These are phyloP conservation scores for Serendipita indica DNA, from an alignment of 768 basidiomycete species.

Conservation along the genomic window DNA sequence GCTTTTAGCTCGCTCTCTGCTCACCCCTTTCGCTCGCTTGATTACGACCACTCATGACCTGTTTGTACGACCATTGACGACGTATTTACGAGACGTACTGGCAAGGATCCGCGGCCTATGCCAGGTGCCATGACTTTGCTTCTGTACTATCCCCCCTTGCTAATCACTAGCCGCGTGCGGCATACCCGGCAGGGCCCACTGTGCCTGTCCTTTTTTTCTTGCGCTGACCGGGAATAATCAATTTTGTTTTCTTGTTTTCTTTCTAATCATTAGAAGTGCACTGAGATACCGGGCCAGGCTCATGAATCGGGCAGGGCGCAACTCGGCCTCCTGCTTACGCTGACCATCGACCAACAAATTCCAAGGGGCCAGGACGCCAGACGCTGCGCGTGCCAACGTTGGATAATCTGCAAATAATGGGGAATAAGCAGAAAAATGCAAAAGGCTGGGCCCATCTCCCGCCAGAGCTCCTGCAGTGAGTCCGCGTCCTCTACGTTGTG, in stretches of 20 bases:
- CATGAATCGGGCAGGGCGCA: no score
- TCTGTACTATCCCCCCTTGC: no score
- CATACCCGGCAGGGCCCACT: no score
- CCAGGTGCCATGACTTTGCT: background rate
- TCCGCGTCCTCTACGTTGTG: background rate
- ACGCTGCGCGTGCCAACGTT: background rate
- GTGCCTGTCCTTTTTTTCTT: background rate
- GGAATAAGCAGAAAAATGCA: conserved; percentile 7
- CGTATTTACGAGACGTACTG: background rate
- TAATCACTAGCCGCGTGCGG: no score
- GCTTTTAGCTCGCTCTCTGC: background rate
- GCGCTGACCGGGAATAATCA: background rate
- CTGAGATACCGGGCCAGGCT: no score
- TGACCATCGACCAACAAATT: background rate
- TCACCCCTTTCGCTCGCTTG: background rate
- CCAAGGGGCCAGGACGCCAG: background rate
- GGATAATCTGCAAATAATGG: background rate
- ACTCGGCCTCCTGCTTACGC: background rate
- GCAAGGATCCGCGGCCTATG: background rate
- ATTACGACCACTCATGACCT: no score
- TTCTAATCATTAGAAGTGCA: no score
- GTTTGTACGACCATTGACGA: background rate
- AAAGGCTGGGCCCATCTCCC: conserved; percentile 4
- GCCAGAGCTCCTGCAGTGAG: conserved; percentile 5
- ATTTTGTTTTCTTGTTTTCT: conserved; percentile 2